Percentiles rank a stretch among this genome's conserved stretches.
Evolutionary conservation across 331 rosid genomes (phyloP).

Genomic region (Erythrophleum ivorense): DNA sequence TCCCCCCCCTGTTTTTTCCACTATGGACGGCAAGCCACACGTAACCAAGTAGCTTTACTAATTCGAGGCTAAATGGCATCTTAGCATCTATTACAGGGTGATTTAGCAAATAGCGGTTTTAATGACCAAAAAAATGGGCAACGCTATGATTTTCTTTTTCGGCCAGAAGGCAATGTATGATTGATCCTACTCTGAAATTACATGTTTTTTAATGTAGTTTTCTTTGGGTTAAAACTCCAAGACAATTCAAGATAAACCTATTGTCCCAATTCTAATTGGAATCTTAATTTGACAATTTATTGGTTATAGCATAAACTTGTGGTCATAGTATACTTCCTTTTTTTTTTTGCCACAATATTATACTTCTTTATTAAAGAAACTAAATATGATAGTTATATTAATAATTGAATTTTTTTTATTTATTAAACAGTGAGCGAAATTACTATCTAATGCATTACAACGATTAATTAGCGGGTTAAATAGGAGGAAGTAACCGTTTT

Average conservation of each 20-base stretch:
- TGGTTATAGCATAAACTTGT: not conserved
- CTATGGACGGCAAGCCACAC: not conserved
- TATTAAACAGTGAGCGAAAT: too few species aligned
- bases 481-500: not conserved
- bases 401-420: too few species aligned
- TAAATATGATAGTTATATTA: not conserved
- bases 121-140: not conserved
- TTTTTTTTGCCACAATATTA: too few species aligned
- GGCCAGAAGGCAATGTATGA: not conserved
- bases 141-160: not conserved
- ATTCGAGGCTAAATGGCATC: slow-evolving; percentile 15
- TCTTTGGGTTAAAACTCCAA: not conserved
- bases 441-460: not conserved
- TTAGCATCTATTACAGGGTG: slow-evolving; percentile 29
- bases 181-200: not conserved
- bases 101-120: slow-evolving; percentile 22
- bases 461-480: not conserved
- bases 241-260: not conserved
- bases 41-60: slow-evolving; percentile 10
- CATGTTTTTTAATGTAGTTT: not conserved
- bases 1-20: not conserved
- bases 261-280: not conserved
- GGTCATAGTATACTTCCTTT: not conserved
- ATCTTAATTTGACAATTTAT: not conserved
- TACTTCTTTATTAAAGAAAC: not conserved